Conservation (phyloP, 768 basidiomycete genomes). For the Lactarius vividus region DNA sequence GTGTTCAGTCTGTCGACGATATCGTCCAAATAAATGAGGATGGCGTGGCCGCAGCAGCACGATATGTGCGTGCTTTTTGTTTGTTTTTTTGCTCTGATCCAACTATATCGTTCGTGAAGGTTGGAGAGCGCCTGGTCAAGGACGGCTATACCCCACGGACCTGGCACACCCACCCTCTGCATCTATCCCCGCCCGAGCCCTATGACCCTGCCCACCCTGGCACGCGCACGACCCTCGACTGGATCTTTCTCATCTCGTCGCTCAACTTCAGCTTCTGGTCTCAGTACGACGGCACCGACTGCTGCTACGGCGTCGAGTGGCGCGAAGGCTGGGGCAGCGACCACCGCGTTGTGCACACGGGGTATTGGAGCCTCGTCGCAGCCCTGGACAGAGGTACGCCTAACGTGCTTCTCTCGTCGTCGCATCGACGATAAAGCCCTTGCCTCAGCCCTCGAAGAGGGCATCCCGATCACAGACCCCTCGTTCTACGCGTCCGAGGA, state of each 20-base stretch:
- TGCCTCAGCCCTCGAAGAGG: conserved; percentile 64
- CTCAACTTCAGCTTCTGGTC: conserved; percentile 94
- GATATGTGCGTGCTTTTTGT: conserved; percentile 17
- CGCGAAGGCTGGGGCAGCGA: conserved; percentile 59
- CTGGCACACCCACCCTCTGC: conserved; percentile 76
- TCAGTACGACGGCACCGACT: conserved; percentile 52
- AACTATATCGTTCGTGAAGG: conserved; percentile 41
- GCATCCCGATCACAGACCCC: conserved; percentile 77
- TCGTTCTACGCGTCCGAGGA: conserved; percentile 69
- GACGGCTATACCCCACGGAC: conserved; percentile 77
- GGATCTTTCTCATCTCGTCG: conserved; percentile 86
- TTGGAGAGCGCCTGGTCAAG: conserved; percentile 51
- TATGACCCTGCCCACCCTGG: conserved; percentile 51
- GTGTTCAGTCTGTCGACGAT: conserved; percentile 29
- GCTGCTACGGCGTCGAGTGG: conserved; percentile 80
- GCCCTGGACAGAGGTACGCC: conserved; percentile 72
- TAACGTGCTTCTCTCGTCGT: not conserved
- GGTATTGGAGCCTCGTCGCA: conserved; percentile 87
- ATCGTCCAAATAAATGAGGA: conserved; percentile 30
- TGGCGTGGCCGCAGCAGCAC: conserved; percentile 24
- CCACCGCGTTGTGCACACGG: conserved; percentile 59
- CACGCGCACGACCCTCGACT: conserved; percentile 53
- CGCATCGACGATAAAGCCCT: too few species aligned
- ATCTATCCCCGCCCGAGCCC: conserved; percentile 68
- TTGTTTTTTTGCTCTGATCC: not conserved